Evolutionary conservation across 805 yeast genomes (phyloP), one percentile per base, ranked within the genome.

Genomic region (Yamadazyma phyllophila): DNA sequence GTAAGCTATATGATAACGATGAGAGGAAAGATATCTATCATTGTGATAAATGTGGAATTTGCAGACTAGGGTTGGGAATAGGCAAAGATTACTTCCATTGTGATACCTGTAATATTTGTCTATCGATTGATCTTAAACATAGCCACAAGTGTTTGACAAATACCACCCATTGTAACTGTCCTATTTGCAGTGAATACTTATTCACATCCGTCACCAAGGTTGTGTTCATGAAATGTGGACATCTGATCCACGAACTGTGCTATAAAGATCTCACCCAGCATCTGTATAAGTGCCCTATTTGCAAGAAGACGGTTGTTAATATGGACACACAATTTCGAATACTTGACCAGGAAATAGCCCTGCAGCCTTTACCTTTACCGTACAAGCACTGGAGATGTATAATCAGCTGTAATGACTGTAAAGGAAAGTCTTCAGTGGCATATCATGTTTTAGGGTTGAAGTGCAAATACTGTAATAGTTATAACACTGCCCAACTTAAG

Each of bases 181-280:
- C 97, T 1, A 88, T 91, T 31, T 91, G 97, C 66, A 88, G 86
- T 47, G 97, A 90, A 56, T 90, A 83, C 62, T 80, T 91, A 80
- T 91, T 91, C 62, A 85, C 89, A 12, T 83, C 94, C 3, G 81
- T 85, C 6, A 76, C 73, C 59, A 83, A 89, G 9, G 96, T 90
- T 36, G 96, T 89, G 15, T 90, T 91, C 62, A 89, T 91, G 96
- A 72, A 77, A 40, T 91, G 98, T 66, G 97, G 97, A 2, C 98
- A 91, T 65, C 88, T 96, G 32, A 91, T 91, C 47, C 98, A 91
- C 66, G 88, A 89, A 61, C 58, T 63, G 24, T 91, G 98, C 63
- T 90, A 82, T 62, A 83, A 83, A 50, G 92, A 88, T 52, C 82
- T 85, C 61, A 80, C 88, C n/a, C 77, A 82, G 53, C 89, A 86